phyloP scores from a whole-genome alignment of 768 basidiomycete genomes.

The Rhodotorula sphaerocarpa region DNA sequence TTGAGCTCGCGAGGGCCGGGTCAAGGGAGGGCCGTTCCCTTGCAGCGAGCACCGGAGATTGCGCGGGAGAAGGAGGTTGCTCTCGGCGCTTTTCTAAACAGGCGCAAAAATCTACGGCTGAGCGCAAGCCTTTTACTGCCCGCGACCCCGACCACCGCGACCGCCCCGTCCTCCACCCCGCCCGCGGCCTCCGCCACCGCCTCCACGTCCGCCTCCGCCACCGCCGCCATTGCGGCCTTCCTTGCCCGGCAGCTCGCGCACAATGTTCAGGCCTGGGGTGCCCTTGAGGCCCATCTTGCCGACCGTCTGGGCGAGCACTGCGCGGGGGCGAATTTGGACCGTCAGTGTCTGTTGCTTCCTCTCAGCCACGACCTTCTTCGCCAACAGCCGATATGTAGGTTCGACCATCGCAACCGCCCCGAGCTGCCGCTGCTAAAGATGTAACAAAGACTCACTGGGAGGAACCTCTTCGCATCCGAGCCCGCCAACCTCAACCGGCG shows the following conservation, averaged over 20 bases:
- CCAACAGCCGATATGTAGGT: too few species aligned
- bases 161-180: background rate
- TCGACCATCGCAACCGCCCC: too few species aligned
- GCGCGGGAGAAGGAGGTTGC: too few species aligned
- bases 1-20: too few species aligned
- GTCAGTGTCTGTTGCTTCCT: too few species aligned
- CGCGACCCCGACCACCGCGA: background rate
- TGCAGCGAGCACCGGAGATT: too few species aligned
- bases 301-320: slow-evolving; percentile 1
- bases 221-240: slow-evolving; percentile 31
- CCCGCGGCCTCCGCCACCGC: background rate
- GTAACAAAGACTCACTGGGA: slow-evolving; percentile 29
- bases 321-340: too few species aligned
- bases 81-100: background rate
- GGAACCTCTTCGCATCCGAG: slow-evolving; percentile 32
- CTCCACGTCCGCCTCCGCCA: background rate
- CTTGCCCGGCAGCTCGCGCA: slow-evolving; percentile 29
- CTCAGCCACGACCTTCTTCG: too few species aligned
- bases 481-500: slow-evolving; percentile 10
- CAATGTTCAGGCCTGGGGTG: slow-evolving; percentile 23
- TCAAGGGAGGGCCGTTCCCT: too few species aligned
- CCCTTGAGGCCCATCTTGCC: slow-evolving; percentile 23
- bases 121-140: background rate
- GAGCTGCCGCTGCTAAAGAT: background rate
- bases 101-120: background rate